phyloP scores from a whole-genome alignment of 305 asterid genomes.

The Rubia tinctorum region DNA sequence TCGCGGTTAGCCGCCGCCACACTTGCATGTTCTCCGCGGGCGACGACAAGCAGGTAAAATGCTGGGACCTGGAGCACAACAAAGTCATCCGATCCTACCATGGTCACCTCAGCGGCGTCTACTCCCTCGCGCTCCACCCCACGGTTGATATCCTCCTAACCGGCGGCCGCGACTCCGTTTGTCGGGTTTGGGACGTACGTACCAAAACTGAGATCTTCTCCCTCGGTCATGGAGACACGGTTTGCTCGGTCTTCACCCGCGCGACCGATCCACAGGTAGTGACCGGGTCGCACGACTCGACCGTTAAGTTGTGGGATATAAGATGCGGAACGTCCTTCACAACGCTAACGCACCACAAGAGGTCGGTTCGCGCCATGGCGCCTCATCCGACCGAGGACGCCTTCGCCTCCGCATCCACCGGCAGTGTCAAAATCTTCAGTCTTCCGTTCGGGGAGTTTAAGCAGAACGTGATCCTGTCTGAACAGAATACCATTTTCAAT shows the following conservation, averaged over 20 bases:
- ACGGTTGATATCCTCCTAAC: constrained; percentile 79
- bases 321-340: constrained; percentile 80
- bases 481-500: constrained; percentile 85
- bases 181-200: constrained; percentile 99
- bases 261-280: constrained; percentile 97
- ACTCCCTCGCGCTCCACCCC: constrained; percentile 94
- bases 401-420: constrained; percentile 97
- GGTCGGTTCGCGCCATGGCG: constrained; percentile 97
- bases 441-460: constrained; percentile 94
- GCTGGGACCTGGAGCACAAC: constrained; percentile 99
- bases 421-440: constrained; percentile 75
- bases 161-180: constrained; percentile 97
- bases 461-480: constrained; percentile 97
- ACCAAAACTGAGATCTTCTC: constrained; percentile 86
- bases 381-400: constrained; percentile 77
- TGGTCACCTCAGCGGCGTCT: constrained; percentile 95
- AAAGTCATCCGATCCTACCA: constrained; percentile 75
- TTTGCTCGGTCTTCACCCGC: constrained; percentile 88
- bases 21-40: constrained; percentile 99
- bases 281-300: constrained; percentile 94
- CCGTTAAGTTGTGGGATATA: constrained; percentile 95
- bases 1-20: constrained; percentile 83
- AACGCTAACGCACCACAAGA: constrained; percentile 93
- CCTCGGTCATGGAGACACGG: constrained; percentile 86
- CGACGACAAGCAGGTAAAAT: constrained; percentile 92